phyloP scores from a whole-genome alignment of 192 early-diverging fungal species.

The Cladochytrium replicatum region DNA sequence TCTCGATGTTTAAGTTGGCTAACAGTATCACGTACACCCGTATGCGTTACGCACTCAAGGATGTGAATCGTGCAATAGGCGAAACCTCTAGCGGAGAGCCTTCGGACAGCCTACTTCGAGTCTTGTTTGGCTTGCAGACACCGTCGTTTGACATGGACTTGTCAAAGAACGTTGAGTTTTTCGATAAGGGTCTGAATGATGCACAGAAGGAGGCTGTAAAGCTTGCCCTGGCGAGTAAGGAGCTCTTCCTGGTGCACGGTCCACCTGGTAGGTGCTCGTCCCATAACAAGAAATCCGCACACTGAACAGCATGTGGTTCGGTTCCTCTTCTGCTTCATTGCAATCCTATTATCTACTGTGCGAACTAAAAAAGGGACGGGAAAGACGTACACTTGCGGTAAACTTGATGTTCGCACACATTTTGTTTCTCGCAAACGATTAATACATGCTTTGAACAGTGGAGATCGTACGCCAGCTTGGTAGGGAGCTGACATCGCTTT shows the following conservation, averaged over 20 bases:
- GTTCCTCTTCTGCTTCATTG: no score
- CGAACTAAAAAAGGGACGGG: conserved; percentile 42
- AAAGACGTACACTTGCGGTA: conserved; percentile 78
- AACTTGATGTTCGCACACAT: no score
- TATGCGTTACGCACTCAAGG: conserved; percentile 34
- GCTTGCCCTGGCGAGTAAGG: conserved; percentile 45
- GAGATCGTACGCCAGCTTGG: conserved; percentile 74
- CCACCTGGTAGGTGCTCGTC: conserved; percentile 59
- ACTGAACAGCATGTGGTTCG: no score
- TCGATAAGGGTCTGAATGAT: conserved; percentile 54
- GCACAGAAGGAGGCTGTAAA: conserved; percentile 63
- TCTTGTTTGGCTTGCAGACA: conserved; percentile 32
- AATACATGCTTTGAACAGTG: no score
- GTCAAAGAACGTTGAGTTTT: conserved; percentile 27
- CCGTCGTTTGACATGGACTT: conserved; percentile 17
- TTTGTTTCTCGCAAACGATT: no score
- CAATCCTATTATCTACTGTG: background rate
- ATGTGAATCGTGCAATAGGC: background rate
- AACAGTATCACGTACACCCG: conserved; percentile 30
- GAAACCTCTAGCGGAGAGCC: background rate
- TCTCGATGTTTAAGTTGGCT: conserved; percentile 48
- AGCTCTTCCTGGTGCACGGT: conserved; percentile 72
- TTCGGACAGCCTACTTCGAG: conserved; percentile 35
- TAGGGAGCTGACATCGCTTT: background rate
- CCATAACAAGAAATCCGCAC: no score